Evolutionary conservation across 2,329 filamentous ascomycete species (phyloP).

Genomic region (Endothia cerciana): DNA sequence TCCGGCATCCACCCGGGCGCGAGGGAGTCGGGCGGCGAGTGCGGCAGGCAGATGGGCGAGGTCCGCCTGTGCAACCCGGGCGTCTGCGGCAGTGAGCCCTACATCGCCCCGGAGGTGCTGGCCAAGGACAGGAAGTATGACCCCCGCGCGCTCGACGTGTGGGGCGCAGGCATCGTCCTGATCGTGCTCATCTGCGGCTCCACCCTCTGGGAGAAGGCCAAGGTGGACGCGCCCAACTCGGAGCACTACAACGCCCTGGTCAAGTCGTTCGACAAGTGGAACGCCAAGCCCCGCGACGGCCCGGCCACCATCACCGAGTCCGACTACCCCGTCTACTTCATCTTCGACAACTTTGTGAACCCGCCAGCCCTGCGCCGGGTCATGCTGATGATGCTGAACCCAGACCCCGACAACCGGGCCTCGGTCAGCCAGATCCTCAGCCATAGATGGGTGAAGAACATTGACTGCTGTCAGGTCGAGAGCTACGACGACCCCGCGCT

Average conservation of each 20-base stretch:
- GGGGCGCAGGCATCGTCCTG: constrained; percentile 84
- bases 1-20: constrained; percentile 79
- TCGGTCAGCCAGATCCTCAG: constrained; percentile 70
- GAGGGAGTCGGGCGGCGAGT: constrained; percentile 72
- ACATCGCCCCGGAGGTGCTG: constrained; percentile 85
- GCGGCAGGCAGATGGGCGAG: constrained; percentile 72
- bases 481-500: constrained; percentile 66
- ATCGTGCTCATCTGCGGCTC: constrained; percentile 74
- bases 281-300: constrained; percentile 52
- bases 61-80: constrained; percentile 75
- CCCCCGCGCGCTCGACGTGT: constrained; percentile 80
- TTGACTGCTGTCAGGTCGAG: constrained; percentile 80
- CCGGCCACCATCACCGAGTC: constrained; percentile 53
- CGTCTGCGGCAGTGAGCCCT: constrained; percentile 83
- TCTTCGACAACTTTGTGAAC: constrained; percentile 68
- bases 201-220: constrained; percentile 75
- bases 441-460: constrained; percentile 72
- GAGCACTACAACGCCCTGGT: constrained; percentile 68
- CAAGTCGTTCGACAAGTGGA: constrained; percentile 70
- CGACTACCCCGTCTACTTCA: constrained; percentile 67
- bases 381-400: constrained; percentile 81
- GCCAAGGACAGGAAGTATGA: constrained; percentile 69
- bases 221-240: constrained; percentile 47
- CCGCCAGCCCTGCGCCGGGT: constrained; percentile 71
- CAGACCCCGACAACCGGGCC: constrained; percentile 71